Percentiles rank a stretch among this genome's conserved stretches.
Evolutionary conservation across 2,329 filamentous ascomycete species (phyloP).

Genomic region (Alternaria viburni): DNA sequence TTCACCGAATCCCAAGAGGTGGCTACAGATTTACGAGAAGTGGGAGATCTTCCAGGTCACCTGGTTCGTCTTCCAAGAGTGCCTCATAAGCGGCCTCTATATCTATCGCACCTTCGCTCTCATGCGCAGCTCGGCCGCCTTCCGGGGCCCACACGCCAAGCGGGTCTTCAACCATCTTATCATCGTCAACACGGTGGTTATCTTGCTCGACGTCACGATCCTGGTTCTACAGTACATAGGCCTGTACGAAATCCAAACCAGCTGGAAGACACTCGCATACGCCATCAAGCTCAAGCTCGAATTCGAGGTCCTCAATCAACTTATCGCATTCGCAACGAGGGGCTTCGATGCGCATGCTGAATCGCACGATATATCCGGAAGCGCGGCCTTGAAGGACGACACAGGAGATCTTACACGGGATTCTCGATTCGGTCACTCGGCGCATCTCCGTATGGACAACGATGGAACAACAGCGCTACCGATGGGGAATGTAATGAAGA

Average conservation of each 20-base stretch:
- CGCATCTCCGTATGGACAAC: conserved; percentile 26
- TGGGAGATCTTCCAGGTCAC: conserved; percentile 51
- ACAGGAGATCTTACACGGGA: background rate
- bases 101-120: conserved; percentile 58
- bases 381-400: background rate
- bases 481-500: conserved; percentile 22
- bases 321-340: conserved; percentile 24
- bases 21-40: conserved; percentile 20
- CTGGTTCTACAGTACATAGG: conserved; percentile 49
- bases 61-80: conserved; percentile 49
- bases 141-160: conserved; percentile 10
- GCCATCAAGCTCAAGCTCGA: conserved; percentile 60
- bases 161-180: conserved; percentile 43
- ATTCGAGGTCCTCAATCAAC: conserved; percentile 57
- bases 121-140: conserved; percentile 24
- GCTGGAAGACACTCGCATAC: conserved; percentile 50
- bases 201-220: conserved; percentile 48
- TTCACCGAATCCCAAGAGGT: conserved; percentile 11
- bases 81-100: conserved; percentile 51
- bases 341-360: conserved; percentile 5
- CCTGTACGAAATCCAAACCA: conserved; percentile 33
- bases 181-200: conserved; percentile 47
- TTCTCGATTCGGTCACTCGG: conserved; percentile 4
- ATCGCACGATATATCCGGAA: background rate
- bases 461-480: background rate